Percentiles rank a stretch among this genome's conserved stretches.
These are phyloP conservation scores for Apiospora phragmitis DNA, from an alignment of 2,329 filamentous ascomycete genomes.

Conservation along the genomic window DNA sequence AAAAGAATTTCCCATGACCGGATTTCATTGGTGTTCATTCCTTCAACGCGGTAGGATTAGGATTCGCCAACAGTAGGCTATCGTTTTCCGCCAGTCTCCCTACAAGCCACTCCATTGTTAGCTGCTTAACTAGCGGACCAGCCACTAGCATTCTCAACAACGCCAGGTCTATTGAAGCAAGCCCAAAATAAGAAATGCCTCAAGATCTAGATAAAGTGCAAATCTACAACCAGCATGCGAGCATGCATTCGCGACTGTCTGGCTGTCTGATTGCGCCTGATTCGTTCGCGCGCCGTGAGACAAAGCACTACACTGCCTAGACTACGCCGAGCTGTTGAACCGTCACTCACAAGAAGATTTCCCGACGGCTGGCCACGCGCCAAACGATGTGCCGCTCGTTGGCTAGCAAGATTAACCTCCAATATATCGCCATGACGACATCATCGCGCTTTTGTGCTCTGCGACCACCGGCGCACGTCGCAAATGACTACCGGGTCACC, in stretches of 20 bases:
- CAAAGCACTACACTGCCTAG: background rate
- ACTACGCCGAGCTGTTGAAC: background rate
- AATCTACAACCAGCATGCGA: background rate
- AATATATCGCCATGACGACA: background rate
- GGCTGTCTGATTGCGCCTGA: background rate
- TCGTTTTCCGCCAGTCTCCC: background rate
- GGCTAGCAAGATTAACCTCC: background rate
- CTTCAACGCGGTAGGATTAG: background rate
- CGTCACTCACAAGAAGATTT: background rate
- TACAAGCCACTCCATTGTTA: background rate
- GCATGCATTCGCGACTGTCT: background rate
- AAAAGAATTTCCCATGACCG: background rate
- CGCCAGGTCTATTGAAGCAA: background rate
- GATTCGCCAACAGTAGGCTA: background rate
- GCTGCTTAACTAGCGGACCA: background rate
- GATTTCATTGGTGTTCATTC: background rate
- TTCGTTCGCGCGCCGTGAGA: background rate
- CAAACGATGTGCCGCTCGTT: background rate
- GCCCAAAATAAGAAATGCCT: background rate
- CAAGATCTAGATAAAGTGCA: background rate
- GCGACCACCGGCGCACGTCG: background rate
- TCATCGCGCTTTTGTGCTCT: background rate
- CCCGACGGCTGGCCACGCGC: background rate
- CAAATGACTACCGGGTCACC: background rate
- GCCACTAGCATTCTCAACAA: background rate